Evolutionary conservation across 148 eudicot genomes (phyloP).

Genomic region (Fagopyrum homotropicum): DNA sequence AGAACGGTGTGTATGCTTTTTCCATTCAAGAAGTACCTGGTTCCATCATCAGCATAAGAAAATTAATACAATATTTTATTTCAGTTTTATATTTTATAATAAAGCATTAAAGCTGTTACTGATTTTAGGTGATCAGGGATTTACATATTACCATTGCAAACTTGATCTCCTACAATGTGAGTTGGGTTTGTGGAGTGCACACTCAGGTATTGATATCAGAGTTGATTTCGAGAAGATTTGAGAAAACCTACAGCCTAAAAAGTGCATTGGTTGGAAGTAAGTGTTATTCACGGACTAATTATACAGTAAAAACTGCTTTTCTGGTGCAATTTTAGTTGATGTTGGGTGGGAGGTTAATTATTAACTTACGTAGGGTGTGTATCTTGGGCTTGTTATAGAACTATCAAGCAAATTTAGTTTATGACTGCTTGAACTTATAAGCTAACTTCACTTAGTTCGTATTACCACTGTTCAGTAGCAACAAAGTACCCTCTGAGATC

Average conservation of each 20-base stretch:
- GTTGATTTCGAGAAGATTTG: not conserved
- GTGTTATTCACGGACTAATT: not conserved
- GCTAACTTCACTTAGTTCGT: too few relatives aligned
- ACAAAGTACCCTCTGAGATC: not conserved
- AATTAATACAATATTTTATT: not conserved
- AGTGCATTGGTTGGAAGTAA: not conserved
- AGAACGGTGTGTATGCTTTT: slow-evolving; percentile 29
- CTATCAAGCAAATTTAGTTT: too few relatives aligned
- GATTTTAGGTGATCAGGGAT: not conserved
- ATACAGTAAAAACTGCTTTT: not conserved
- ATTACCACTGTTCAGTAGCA: too few relatives aligned
- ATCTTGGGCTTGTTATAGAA: too few relatives aligned
- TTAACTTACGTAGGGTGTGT: too few relatives aligned
- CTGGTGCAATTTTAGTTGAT: not conserved
- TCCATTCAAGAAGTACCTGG: slow-evolving; percentile 55
- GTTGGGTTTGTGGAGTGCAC: too few relatives aligned
- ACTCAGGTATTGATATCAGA: not conserved
- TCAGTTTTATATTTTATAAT: not conserved
- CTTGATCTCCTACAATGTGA: not conserved
- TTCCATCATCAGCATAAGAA: slow-evolving; percentile 8
- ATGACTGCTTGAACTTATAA: too few relatives aligned
- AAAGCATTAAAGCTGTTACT: not conserved
- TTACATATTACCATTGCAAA: not conserved
- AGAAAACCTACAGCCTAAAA: not conserved
- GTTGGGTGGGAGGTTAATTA: too few relatives aligned